Conservation (phyloP, 768 basidiomycete genomes). For the Kwoniella shandongensis region DNA sequence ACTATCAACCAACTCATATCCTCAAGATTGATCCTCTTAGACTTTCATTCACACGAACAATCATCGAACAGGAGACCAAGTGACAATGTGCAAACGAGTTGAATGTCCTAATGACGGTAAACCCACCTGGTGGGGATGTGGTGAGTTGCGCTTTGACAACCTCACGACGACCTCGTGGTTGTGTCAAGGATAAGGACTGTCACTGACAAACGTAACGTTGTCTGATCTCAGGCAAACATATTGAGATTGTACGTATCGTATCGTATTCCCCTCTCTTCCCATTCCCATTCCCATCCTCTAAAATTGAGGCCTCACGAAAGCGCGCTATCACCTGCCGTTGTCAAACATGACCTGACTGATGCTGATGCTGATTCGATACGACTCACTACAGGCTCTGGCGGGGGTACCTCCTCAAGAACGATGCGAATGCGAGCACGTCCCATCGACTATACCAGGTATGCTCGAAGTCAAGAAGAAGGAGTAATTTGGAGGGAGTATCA, state of each 20-base stretch:
- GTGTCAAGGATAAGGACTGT: not conserved
- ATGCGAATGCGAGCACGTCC: slow-evolving; percentile 49
- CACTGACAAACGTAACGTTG: not conserved
- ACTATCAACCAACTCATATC: too few relatives aligned
- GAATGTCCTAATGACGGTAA: slow-evolving; percentile 50
- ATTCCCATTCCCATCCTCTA: not conserved
- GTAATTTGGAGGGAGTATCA: slow-evolving; percentile 4
- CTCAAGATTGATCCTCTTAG: not conserved
- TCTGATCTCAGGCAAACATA: slow-evolving; percentile 45
- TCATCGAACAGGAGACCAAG: not conserved
- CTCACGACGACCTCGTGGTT: too few relatives aligned
- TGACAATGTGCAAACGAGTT: slow-evolving; percentile 49
- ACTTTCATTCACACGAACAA: not conserved
- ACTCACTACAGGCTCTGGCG: slow-evolving; percentile 49
- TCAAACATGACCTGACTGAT: too few relatives aligned
- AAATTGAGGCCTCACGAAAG: too few relatives aligned
- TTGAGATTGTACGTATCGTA: slow-evolving; percentile 34
- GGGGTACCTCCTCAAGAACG: slow-evolving; percentile 42
- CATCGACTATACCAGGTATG: slow-evolving; percentile 36
- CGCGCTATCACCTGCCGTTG: too few relatives aligned
- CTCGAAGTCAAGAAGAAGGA: slow-evolving; percentile 39
- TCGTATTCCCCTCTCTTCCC: not conserved
- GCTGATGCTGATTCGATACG: too few relatives aligned
- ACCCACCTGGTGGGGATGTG: slow-evolving; percentile 53
- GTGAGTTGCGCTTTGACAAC: slow-evolving; percentile 25